These are phyloP conservation scores for Russula brevipes DNA, from an alignment of 768 basidiomycete species.

Conservation along the genomic window DNA sequence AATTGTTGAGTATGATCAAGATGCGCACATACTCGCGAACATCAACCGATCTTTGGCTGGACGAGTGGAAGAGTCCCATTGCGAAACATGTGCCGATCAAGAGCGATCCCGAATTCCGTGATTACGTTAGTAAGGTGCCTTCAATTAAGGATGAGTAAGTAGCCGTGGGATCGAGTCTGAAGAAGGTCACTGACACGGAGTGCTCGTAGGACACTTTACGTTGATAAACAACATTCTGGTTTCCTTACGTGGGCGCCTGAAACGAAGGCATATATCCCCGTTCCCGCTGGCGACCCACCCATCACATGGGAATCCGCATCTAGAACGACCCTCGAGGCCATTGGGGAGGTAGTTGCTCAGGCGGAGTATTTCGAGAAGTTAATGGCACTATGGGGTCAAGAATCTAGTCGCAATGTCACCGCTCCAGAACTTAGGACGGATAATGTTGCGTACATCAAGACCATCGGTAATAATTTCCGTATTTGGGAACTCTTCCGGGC, in stretches of 20 bases:
- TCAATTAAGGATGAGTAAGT: constrained; percentile 23
- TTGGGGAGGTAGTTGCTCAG: constrained; percentile 44
- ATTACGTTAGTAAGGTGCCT: constrained; percentile 33
- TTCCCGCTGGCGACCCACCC: constrained; percentile 35
- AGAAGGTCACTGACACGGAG: not conserved
- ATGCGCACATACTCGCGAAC: constrained; percentile 66
- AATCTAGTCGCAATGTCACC: constrained; percentile 54
- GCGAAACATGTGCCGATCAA: constrained; percentile 41
- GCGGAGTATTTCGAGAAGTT: constrained; percentile 58
- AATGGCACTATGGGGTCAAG: constrained; percentile 70
- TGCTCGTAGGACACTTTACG: constrained; percentile 41
- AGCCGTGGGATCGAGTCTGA: not conserved
- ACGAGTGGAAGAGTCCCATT: constrained; percentile 65
- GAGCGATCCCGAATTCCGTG: constrained; percentile 48
- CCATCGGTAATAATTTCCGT: constrained; percentile 38
- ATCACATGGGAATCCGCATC: constrained; percentile 54
- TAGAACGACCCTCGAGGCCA: constrained; percentile 44
- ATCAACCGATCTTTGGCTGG: constrained; percentile 64
- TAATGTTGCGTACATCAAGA: constrained; percentile 45
- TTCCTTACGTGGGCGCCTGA: constrained; percentile 69
- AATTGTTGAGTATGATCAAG: constrained; percentile 64
- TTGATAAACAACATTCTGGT: constrained; percentile 73
- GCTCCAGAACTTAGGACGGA: constrained; percentile 54
- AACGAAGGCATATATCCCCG: constrained; percentile 54
- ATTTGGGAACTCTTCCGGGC: constrained; percentile 3